A percentile compares a stretch with the other conserved stretches of the same genome.
Evolutionary conservation across 257 asterid genomes (phyloP).

Genomic region (Solanum habrochaites): DNA sequence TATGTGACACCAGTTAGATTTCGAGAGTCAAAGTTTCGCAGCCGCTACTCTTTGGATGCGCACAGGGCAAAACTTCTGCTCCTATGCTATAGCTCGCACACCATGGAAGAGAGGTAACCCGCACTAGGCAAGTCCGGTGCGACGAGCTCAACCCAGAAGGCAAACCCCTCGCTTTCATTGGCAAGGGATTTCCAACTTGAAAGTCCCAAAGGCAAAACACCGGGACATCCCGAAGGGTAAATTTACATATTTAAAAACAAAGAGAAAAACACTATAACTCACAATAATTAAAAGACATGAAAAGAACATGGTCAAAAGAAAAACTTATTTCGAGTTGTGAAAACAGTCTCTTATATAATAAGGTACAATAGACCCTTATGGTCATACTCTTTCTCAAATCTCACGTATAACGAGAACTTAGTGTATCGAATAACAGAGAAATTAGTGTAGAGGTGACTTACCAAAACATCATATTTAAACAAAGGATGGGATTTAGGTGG

Average conservation of each 20-base stretch:
- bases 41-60: too few species aligned
- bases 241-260: background rate
- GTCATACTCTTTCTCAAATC: background rate
- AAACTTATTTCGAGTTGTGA: background rate
- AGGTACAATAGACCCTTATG: background rate
- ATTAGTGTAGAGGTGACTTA: background rate
- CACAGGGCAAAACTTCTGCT: background rate
- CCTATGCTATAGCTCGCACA: background rate
- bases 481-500: background rate
- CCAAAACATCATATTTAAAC: constrained; percentile 2
- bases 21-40: background rate
- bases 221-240: background rate
- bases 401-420: background rate
- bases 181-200: background rate
- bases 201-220: too few species aligned
- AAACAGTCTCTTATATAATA: background rate
- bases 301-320: background rate
- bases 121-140: background rate
- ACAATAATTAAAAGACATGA: background rate
- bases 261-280: background rate
- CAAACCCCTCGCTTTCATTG: background rate
- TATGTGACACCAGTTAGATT: background rate
- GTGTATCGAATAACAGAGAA: background rate
- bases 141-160: background rate
- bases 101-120: background rate